Percentiles rank a stretch among this genome's conserved stretches.
Evolutionary conservation across 2,329 filamentous ascomycete genomes (phyloP).

Genomic region (Apiospora malaysiana): DNA sequence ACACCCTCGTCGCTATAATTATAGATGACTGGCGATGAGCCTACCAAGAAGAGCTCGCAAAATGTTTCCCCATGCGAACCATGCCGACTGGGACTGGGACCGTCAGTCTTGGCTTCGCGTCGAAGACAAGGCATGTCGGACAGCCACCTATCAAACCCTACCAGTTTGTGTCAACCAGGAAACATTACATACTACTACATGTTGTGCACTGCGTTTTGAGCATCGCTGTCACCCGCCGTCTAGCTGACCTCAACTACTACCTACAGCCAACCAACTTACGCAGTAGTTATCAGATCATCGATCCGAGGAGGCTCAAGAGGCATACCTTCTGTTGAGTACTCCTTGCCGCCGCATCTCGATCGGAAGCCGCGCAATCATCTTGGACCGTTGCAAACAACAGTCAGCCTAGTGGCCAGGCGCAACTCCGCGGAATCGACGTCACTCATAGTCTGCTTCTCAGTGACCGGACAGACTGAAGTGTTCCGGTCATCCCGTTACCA

Average conservation of each 20-base stretch:
- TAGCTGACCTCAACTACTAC: background rate
- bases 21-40: background rate
- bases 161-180: too few species aligned
- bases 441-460: background rate
- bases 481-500: background rate
- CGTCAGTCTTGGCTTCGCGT: background rate
- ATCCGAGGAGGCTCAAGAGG: background rate
- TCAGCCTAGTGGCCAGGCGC: too few species aligned
- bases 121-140: constrained; percentile 11
- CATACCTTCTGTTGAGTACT: background rate
- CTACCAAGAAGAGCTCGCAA: background rate
- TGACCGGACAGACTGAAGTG: background rate
- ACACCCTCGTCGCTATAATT: background rate
- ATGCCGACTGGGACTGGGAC: background rate
- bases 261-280: too few species aligned
- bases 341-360: background rate
- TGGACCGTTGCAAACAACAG: background rate
- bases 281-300: background rate
- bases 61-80: background rate
- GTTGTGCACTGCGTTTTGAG: background rate
- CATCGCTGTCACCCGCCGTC: background rate
- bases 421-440: too few species aligned
- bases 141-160: too few species aligned
- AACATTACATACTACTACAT: background rate
- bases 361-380: background rate